Percentiles rank a stretch among this genome's conserved stretches.
Evolutionary conservation across 306 rosid species (phyloP).

Genomic region (Cicer bijugum): DNA sequence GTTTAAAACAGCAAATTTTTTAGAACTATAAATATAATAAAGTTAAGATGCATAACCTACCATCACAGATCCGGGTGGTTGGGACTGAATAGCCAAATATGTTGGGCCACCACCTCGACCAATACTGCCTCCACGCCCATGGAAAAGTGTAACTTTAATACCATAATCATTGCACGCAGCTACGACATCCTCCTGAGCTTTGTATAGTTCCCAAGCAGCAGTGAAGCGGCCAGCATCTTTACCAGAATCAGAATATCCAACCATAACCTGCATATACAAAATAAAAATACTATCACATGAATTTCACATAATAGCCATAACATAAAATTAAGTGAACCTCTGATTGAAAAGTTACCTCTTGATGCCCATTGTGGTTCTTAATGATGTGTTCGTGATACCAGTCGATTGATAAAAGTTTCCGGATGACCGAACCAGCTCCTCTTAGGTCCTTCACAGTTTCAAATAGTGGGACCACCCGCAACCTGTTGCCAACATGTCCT

Average conservation of each 20-base stretch:
- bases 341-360: constrained; percentile 65
- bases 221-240: constrained; percentile 97
- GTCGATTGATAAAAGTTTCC: constrained; percentile 79
- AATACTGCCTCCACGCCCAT: constrained; percentile 95
- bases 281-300: constrained; percentile 34
- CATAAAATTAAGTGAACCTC: constrained; percentile 22
- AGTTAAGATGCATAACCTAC: constrained; percentile 54
- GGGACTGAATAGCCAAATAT: constrained; percentile 95
- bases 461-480: constrained; percentile 95
- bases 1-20: constrained; percentile 7
- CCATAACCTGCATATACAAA: constrained; percentile 79
- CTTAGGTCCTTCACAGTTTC: constrained; percentile 93
- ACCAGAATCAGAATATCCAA: constrained; percentile 96
- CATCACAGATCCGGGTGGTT: constrained; percentile 97
- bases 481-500: constrained; percentile 53
- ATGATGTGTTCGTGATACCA: constrained; percentile 85
- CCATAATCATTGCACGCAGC: constrained; percentile 88
- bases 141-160: constrained; percentile 86
- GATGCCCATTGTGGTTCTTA: constrained; percentile 79
- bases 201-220: constrained; percentile 97
- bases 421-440: constrained; percentile 86
- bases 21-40: neutral
- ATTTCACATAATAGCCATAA: constrained; percentile 21
- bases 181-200: constrained; percentile 97
- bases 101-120: constrained; percentile 99